Evolutionary conservation across 345 rosid species (phyloP).

Genomic region (Mangifera indica): DNA sequence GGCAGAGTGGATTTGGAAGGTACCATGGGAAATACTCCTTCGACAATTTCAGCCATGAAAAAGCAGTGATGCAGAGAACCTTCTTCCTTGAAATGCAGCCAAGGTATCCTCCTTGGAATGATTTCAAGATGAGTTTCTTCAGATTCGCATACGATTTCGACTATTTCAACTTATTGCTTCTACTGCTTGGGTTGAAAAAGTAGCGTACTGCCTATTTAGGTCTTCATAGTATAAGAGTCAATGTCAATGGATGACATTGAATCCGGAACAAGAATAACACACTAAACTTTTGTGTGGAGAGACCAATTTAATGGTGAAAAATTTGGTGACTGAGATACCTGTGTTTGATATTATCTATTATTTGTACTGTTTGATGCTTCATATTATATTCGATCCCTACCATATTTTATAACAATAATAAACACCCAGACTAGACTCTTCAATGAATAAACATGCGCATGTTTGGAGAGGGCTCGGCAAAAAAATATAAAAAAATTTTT

Average conservation of each 20-base stretch:
- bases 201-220: background rate
- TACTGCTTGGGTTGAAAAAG: slow-evolving; percentile 53
- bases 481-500: no score
- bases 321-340: no score
- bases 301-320: no score
- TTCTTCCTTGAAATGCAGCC: slow-evolving; percentile 67
- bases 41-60: slow-evolving; percentile 88
- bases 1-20: slow-evolving; percentile 77
- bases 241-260: background rate
- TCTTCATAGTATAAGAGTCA: background rate
- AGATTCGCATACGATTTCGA: slow-evolving; percentile 49
- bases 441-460: no score
- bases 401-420: no score
- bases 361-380: no score
- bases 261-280: no score
- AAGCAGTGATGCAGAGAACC: slow-evolving; percentile 65
- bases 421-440: no score
- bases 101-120: slow-evolving; percentile 83
- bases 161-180: slow-evolving; percentile 56
- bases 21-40: slow-evolving; percentile 92
- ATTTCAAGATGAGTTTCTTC: slow-evolving; percentile 67
- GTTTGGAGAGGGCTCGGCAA: no score
- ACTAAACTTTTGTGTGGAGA: no score
- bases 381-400: no score
- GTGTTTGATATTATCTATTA: no score